Base-by-base conservation (phyloP, 306 rosid genomes). In the Acacia melanoxylon region DNA sequence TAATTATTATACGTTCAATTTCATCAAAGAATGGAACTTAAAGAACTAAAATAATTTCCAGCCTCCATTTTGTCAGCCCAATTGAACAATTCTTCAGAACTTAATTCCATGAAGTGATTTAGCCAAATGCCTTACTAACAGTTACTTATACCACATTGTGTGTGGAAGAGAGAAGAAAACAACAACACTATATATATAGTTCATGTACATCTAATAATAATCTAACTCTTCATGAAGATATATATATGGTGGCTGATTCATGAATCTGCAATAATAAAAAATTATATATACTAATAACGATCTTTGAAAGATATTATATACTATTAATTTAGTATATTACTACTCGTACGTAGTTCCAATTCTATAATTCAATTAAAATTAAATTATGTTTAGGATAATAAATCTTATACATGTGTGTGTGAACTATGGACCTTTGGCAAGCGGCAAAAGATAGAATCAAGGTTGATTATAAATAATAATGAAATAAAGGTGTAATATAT, bases 401-500 rank as follows among this genome's bases (percentile, higher is more conserved):
- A 29, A 27, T 29, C 41, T 11, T 7, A 29, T 62, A 11, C 19
- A 12, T 12, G 68, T 61, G 41, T 77, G 80, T 71, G 67, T 78
- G 78, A 37, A 22, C 2, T 4, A 31, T 44, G 35, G 71, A 70
- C 51, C 76, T 78, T 51, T 44, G 75, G 17, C 69, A 58, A 54
- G 69, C 12, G 46, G 72, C 87, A 79, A 79, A 68, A 74, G 52
- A 42, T 13, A 58, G 3, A 22, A 22, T n/a, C 10, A 79, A 25
- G 16, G 15, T 33, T 66, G 37, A 74, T 29, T 31, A 25, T 58
- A 58, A 8, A n/a, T 58, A 58, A 22, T 20, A 17, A 17, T 75
- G 56, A 65, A 66, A 46, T 33, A 48, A 48, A 16, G 58, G 68
- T 61, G 35, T 46, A 74, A 84, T 84, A 74, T 75, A 84, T 84